These are phyloP conservation scores for Lobosporangium transversale DNA, from an alignment of 192 early-diverging fungal genomes.

Conservation along the genomic window DNA sequence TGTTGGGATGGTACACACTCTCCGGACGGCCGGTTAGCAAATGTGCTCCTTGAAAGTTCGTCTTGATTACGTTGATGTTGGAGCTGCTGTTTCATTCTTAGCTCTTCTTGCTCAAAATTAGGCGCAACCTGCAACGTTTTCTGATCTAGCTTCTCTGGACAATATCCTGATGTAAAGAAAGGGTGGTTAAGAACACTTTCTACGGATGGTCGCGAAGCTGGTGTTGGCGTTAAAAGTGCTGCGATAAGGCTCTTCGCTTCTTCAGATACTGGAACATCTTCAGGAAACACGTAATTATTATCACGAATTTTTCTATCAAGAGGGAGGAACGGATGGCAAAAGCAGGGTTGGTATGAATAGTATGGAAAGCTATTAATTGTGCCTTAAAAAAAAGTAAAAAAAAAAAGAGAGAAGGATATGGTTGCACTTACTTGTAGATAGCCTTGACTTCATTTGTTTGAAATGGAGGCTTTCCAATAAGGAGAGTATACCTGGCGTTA, in stretches of 20 bases:
- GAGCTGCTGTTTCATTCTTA: not conserved
- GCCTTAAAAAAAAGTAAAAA: not conserved
- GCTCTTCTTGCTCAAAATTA: slow-evolving; percentile 36
- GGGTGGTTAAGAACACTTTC: slow-evolving; percentile 40
- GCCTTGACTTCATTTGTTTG: slow-evolving; percentile 78
- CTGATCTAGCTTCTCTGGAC: slow-evolving; percentile 19
- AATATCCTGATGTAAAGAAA: slow-evolving; percentile 47
- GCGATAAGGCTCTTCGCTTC: slow-evolving; percentile 76
- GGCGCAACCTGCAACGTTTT: slow-evolving; percentile 11
- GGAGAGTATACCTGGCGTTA: slow-evolving; percentile 77
- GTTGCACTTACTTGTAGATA: slow-evolving; percentile 75
- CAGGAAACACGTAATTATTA: slow-evolving; percentile 80
- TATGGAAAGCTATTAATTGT: too few species aligned
- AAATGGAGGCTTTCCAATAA: slow-evolving; percentile 92
- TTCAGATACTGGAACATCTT: slow-evolving; percentile 63
- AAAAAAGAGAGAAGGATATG: not conserved
- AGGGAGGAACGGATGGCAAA: not conserved
- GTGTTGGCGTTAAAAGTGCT: slow-evolving; percentile 65
- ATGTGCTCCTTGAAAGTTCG: not conserved
- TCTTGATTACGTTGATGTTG: not conserved
- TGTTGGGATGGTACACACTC: not conserved
- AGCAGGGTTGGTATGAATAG: too few species aligned
- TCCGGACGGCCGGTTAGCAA: not conserved
- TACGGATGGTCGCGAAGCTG: slow-evolving; percentile 50
- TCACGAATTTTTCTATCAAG: slow-evolving; percentile 49